These are phyloP conservation scores for Ormosia emarginata DNA, from an alignment of 306 rosid species.

Conservation along the genomic window DNA sequence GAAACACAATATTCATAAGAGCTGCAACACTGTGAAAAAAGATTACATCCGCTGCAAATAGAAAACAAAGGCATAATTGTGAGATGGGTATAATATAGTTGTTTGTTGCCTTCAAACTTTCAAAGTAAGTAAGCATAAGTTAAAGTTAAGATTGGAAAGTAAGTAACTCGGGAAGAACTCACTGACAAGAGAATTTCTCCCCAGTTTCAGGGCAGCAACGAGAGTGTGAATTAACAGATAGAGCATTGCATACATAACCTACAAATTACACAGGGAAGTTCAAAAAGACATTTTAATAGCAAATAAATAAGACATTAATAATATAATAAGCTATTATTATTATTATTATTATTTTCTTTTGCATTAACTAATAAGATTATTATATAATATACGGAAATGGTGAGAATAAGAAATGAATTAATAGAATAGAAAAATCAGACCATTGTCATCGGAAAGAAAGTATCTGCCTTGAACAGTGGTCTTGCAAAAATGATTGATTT, in stretches of 20 bases:
- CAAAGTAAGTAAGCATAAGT: background rate
- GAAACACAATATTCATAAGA: slow-evolving; percentile 95
- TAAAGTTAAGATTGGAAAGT: background rate
- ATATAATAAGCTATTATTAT: too few relatives aligned
- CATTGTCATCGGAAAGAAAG: slow-evolving; percentile 72
- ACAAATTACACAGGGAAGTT: background rate
- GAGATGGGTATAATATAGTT: background rate
- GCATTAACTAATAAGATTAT: too few relatives aligned
- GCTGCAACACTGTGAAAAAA: slow-evolving; percentile 77
- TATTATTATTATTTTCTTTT: too few relatives aligned
- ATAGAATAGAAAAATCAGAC: slow-evolving; percentile 10
- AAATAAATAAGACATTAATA: background rate
- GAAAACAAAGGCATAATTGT: background rate
- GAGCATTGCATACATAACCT: slow-evolving; percentile 75
- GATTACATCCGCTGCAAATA: slow-evolving; percentile 75
- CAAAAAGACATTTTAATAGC: background rate
- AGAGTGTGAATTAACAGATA: slow-evolving; percentile 55
- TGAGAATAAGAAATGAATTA: too few relatives aligned
- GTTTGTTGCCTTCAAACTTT: background rate
- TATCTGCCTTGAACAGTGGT: slow-evolving; percentile 89
- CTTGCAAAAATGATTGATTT: slow-evolving; percentile 38
- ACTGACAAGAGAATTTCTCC: slow-evolving; percentile 90
- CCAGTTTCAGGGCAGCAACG: slow-evolving; percentile 73
- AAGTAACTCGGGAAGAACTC: slow-evolving; percentile 40
- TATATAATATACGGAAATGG: too few relatives aligned